Evolutionary conservation across 768 basidiomycete species (phyloP), one percentile per base, ranked within the genome.

Genomic region (Pholiota conissans): DNA sequence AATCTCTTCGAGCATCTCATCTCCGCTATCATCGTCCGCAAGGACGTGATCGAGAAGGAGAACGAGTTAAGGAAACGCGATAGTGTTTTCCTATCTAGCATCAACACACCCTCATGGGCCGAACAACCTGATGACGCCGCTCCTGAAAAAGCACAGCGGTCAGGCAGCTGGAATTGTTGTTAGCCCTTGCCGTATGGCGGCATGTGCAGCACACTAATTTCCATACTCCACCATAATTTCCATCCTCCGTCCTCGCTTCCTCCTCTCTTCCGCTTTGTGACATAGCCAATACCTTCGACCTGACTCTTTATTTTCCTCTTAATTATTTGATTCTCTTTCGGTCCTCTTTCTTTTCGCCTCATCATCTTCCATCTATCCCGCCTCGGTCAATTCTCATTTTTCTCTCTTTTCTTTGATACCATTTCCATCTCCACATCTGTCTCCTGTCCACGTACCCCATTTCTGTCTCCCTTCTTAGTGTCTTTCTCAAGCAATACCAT

Each of bases 111-210:
- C 5, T 77, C 83, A 14, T 93, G 91, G 90, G 82, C 84, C 49
- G 87, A 86, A 11, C 88, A 90, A 68, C 89, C 90, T 22, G 90
- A 90, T 55, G 89, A 84, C 66, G 89, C 89, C 66, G 89, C 87
- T 18, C 78, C 81, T 47, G 79, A 77, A 65, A 82, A 80, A 63
- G 77, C 78, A 42, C 74, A 73, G 58, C 79, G 79, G 55, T 68
- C 76, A 39, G 74, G 82, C 27, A 79, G 82, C 54, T 91, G 88
- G 90, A 86, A 74, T 68, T 91, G 90, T 68, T 91, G 90, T 71
- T 84, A 80, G 71, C 72, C 67, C 24, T 48, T 29, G 62, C 54
- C 27, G 66, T 52, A 65, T 58, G 56, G 26, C 27, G 2, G 32
- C 34, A 3, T 1, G 35, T 24, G 18, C 28, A 10, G 14, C 27